Evolutionary conservation across 2,329 filamentous ascomycete genomes (phyloP), one percentile per base, ranked within the genome.

Genomic region (Cercospora canescens): DNA sequence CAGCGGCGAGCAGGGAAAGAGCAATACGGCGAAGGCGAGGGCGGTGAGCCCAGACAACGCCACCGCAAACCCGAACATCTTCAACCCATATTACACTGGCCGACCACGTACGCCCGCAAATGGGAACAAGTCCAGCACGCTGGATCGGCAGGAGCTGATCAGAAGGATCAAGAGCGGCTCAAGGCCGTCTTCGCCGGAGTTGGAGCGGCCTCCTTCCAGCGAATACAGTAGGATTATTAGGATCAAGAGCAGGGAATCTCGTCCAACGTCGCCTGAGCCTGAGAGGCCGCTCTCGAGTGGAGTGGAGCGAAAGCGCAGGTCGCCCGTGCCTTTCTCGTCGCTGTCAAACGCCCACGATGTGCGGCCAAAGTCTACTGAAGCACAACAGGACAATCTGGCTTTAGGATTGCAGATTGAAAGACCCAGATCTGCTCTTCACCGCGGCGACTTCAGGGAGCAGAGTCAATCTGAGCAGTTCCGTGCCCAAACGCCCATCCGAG

Each of bases 61-160:
- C 18, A 63, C 66, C 30, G 63, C 65, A 7, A 73, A 70, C 56
- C 71, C 70, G 11, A 69, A 68, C 18, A 72, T 75, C 48, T 77
- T 71, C 74, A 79, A 79, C 61, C 77, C 76, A 7, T 79, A 75
- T 67, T 78, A 76, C 66, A 77, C 77, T 24, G 74, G 76, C 26
- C 68, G 73, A 30, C 73, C 73, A 7, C 69, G 73, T 5, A 76
- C 75, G 32, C 75, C 75, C 18, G 72, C 65, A 37, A 72, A 73
- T 39, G 68, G 63, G 28, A 75, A 71, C 63, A 76, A 70, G 59
- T 57, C 67, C 34, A 66, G 66, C 34, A 69, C 76, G 48, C 73
- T 81, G 55, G 88, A 93, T 76, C 86, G 94, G 69, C 88, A 88
- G 64, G 90, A 94, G 78, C 82, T 97, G 72, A 97, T 98, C 64